Evolutionary conservation across 2,329 filamentous ascomycete species (phyloP).

Genomic region (Ophiostoma quercus): DNA sequence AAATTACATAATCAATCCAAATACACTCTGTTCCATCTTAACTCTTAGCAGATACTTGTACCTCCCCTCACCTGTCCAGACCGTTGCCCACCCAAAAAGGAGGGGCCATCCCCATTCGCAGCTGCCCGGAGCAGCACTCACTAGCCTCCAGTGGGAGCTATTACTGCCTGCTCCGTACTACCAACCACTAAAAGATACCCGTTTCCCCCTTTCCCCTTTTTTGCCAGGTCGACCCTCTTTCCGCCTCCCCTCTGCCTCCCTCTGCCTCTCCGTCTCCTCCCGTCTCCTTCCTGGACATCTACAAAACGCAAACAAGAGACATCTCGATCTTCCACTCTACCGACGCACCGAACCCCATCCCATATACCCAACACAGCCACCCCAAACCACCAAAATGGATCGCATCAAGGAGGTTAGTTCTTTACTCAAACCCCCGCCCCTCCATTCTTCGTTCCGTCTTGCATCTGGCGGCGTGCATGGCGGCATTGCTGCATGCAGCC

Average conservation of each 20-base stretch:
- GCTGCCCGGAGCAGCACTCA: constrained; percentile 10
- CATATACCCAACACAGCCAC: neutral
- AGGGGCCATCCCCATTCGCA: constrained; percentile 15
- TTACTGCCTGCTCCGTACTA: neutral
- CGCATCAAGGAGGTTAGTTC: constrained; percentile 80
- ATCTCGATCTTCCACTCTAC: constrained; percentile 11
- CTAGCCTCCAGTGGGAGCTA: neutral
- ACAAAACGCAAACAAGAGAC: constrained; percentile 7
- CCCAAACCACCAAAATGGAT: constrained; percentile 57
- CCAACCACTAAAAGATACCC: constrained; percentile 15
- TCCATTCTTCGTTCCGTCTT: constrained; percentile 17
- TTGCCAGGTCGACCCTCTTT: constrained; percentile 14
- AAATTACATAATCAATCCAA: neutral
- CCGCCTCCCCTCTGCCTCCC: constrained; percentile 16
- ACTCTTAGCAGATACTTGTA: neutral
- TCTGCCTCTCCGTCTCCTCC: constrained; percentile 5
- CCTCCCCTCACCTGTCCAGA: constrained; percentile 9
- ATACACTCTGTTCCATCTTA: neutral
- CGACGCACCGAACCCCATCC: constrained; percentile 1
- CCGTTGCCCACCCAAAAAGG: constrained; percentile 14
- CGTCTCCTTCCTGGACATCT: neutral
- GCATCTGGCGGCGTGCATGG: constrained; percentile 4
- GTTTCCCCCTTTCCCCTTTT: constrained; percentile 19
- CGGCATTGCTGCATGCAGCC: neutral
- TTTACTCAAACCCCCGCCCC: neutral